Evolutionary conservation across 2,329 filamentous ascomycete genomes (phyloP).

Genomic region (Pezicula radicicola): DNA sequence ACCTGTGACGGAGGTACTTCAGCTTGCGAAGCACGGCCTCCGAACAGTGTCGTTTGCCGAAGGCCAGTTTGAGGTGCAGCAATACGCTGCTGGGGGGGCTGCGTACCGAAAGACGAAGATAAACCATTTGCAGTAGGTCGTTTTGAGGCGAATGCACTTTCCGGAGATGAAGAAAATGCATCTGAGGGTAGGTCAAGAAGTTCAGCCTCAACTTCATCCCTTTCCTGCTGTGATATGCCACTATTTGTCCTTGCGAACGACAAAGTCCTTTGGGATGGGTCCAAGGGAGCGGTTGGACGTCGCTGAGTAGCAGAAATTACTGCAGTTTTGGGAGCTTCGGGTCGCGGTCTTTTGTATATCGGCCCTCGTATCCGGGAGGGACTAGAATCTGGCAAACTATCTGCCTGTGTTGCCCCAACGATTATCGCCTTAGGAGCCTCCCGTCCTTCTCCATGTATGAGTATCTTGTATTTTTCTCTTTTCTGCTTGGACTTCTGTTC

Average conservation of each 20-base stretch:
- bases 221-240: slow-evolving; percentile 26
- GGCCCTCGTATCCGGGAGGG: slow-evolving; percentile 48
- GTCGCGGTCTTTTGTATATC: slow-evolving; percentile 43
- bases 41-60: slow-evolving; percentile 30
- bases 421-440: slow-evolving; percentile 21
- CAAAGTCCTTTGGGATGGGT: background rate
- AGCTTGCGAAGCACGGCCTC: slow-evolving; percentile 26
- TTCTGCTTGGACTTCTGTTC: slow-evolving; percentile 20
- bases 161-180: slow-evolving; percentile 27
- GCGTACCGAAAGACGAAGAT: slow-evolving; percentile 19
- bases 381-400: slow-evolving; percentile 35
- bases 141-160: slow-evolving; percentile 7
- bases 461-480: slow-evolving; percentile 24
- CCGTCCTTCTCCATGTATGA: slow-evolving; percentile 15
- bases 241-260: slow-evolving; percentile 8
- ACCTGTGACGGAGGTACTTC: slow-evolving; percentile 26
- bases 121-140: slow-evolving; percentile 16
- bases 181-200: slow-evolving; percentile 50
- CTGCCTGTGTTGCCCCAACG: slow-evolving; percentile 27
- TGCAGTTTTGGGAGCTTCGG: slow-evolving; percentile 18
- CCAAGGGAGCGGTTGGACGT: background rate
- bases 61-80: slow-evolving; percentile 25
- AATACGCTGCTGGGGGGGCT: slow-evolving; percentile 18
- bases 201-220: slow-evolving; percentile 32
- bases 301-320: slow-evolving; percentile 7